Evolutionary conservation across 1,139 yeast genomes (phyloP).

Genomic region (Williopsis jadinii): DNA sequence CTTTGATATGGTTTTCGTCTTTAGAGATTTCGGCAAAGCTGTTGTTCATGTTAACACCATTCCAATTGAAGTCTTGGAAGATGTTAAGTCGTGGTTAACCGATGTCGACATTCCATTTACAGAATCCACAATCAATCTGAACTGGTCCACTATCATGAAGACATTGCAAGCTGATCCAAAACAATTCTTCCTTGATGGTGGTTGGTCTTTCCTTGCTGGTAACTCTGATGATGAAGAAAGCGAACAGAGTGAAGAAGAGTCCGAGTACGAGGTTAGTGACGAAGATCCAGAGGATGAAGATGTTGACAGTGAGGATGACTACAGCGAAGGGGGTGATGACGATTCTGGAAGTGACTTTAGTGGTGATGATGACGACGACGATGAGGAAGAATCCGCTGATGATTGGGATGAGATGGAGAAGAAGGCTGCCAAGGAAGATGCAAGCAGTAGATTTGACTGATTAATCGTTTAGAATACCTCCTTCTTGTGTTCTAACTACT

Average conservation of each 20-base stretch:
- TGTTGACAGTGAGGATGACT: conserved; percentile 45
- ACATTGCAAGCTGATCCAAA: conserved; percentile 89
- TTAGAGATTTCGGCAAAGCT: conserved; percentile 81
- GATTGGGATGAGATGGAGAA: conserved; percentile 72
- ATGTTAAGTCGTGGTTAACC: conserved; percentile 91
- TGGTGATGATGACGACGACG: conserved; percentile 41
- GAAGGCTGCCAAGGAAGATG: conserved; percentile 46
- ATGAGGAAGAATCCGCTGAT: conserved; percentile 49
- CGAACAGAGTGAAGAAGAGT: conserved; percentile 34
- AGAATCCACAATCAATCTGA: conserved; percentile 92
- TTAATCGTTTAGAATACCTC: no score
- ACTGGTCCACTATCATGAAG: conserved; percentile 95
- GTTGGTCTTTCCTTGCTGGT: conserved; percentile 88
- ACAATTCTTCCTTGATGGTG: conserved; percentile 89
- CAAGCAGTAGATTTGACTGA: conserved; percentile 13
- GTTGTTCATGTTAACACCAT: conserved; percentile 92
- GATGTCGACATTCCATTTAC: conserved; percentile 93
- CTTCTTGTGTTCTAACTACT: no score
- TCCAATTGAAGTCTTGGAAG: conserved; percentile 88
- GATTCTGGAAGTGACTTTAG: conserved; percentile 42
- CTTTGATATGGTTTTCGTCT: conserved; percentile 91
- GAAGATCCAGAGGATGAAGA: conserved; percentile 75
- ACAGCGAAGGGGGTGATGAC: conserved; percentile 34
- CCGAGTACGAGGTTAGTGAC: conserved; percentile 35
- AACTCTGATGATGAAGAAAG: conserved; percentile 60